These are phyloP conservation scores for Lipomyces anomalus DNA, from an alignment of 805 yeast genomes.

Conservation along the genomic window DNA sequence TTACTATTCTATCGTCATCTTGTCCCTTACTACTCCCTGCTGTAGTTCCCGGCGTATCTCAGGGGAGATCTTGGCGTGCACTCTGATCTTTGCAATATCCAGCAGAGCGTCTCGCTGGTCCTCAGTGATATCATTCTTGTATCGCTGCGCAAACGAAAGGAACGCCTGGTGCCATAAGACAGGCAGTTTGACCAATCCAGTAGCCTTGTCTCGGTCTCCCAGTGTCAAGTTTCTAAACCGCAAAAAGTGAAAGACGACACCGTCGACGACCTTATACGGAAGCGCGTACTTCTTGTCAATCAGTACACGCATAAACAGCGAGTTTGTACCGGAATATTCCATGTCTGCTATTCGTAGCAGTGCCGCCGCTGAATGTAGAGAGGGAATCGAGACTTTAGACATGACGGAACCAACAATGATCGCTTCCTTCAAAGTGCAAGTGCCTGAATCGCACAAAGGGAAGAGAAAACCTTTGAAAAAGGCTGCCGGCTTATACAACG, in stretches of 20 bases:
- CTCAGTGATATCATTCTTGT: slow-evolving; percentile 96
- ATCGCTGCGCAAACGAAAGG: slow-evolving; percentile 88
- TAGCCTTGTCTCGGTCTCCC: slow-evolving; percentile 33
- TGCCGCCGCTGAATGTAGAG: slow-evolving; percentile 93
- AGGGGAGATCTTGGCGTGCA: slow-evolving; percentile 83
- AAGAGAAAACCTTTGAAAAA: slow-evolving; percentile 94
- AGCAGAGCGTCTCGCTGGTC: slow-evolving; percentile 93
- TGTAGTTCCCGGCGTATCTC: slow-evolving; percentile 89
- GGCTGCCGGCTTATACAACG: slow-evolving; percentile 94
- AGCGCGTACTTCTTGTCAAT: slow-evolving; percentile 93
- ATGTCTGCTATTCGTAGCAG: slow-evolving; percentile 73
- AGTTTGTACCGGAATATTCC: slow-evolving; percentile 82
- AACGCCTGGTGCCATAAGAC: slow-evolving; percentile 98
- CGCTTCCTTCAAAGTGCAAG: slow-evolving; percentile 86
- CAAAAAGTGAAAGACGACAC: slow-evolving; percentile 89
- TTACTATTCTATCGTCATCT: slow-evolving; percentile 1
- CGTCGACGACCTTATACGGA: slow-evolving; percentile 94
- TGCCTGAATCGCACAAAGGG: slow-evolving; percentile 63
- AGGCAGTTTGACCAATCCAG: slow-evolving; percentile 56
- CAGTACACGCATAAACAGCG: slow-evolving; percentile 82
- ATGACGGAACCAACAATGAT: slow-evolving; percentile 90
- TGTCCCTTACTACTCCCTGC: slow-evolving; percentile 60
- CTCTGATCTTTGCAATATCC: slow-evolving; percentile 85
- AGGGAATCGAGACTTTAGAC: slow-evolving; percentile 86
- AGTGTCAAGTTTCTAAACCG: slow-evolving; percentile 59